Conservation (phyloP, 176 grass and related monocot genomes). For the Elymus sibiricus region DNA sequence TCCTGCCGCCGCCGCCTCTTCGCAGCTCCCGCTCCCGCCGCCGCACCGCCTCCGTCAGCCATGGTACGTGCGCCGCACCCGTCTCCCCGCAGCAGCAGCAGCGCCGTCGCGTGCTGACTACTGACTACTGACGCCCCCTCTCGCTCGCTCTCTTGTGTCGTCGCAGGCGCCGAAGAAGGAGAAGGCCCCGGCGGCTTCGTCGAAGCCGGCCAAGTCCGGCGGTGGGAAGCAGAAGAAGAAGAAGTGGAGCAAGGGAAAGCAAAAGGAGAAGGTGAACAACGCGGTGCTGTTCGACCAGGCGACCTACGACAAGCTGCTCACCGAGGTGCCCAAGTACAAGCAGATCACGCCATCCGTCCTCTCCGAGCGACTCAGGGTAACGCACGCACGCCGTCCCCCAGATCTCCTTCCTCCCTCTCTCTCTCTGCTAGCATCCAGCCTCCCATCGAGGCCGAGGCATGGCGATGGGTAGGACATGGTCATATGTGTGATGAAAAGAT, state of each 20-base stretch:
- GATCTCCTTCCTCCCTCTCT: background rate
- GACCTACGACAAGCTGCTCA: constrained; percentile 48
- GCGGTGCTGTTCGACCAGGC: constrained; percentile 49
- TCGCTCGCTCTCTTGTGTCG: background rate
- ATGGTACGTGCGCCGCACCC: background rate
- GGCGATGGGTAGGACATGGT: no score
- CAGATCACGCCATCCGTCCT: constrained; percentile 49
- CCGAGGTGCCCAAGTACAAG: constrained; percentile 48
- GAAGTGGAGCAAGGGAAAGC: constrained; percentile 66
- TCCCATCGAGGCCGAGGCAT: background rate
- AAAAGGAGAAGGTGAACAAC: constrained; percentile 66
- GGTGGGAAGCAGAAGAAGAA: constrained; percentile 65
- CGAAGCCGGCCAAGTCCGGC: constrained; percentile 58
- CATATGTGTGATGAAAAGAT: no score
- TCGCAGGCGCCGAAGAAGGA: constrained; percentile 56
- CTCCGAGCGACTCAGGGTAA: constrained; percentile 51
- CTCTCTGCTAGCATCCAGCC: background rate
- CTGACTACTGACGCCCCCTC: background rate
- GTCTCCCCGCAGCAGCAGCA: background rate
- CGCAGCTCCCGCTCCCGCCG: background rate
- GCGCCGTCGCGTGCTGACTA: background rate
- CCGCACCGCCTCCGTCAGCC: background rate
- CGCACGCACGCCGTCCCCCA: no score
- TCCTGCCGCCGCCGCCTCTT: background rate
- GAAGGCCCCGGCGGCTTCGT: constrained; percentile 47